phyloP scores from a whole-genome alignment of 2,329 filamentous ascomycete genomes.

The Colletotrichum sp. region DNA sequence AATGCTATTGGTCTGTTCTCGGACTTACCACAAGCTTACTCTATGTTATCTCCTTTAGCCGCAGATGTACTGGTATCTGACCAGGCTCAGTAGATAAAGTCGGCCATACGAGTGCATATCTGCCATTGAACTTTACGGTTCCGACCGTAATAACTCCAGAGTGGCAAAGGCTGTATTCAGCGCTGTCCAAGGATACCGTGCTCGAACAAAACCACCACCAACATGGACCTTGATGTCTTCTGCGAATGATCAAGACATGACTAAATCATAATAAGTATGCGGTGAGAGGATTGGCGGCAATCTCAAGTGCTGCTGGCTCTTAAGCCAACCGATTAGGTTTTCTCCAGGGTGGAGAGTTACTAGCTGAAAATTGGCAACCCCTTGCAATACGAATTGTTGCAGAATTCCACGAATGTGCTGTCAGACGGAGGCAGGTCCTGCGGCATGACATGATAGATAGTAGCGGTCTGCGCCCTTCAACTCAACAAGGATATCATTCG shows the following conservation, averaged over 20 bases:
- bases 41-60: background rate
- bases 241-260: background rate
- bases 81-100: background rate
- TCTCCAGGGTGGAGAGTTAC: background rate
- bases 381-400: too few relatives aligned
- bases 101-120: accelerated
- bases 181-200: background rate
- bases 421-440: background rate
- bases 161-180: background rate
- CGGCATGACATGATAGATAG: background rate
- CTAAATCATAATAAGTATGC: background rate
- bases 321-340: background rate
- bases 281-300: background rate
- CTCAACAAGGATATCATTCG: accelerated
- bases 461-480: background rate
- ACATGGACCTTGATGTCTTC: background rate
- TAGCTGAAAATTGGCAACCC: background rate
- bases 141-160: background rate
- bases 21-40: background rate
- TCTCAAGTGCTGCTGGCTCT: background rate
- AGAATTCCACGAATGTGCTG: background rate
- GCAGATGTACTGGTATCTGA: background rate
- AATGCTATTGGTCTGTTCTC: background rate
- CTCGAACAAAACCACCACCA: background rate
- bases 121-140: background rate